A percentile compares a stretch with the other conserved stretches of the same genome.
These are phyloP conservation scores for Cocos nucifera DNA, from an alignment of 176 grass and related monocot species.

Conservation along the genomic window DNA sequence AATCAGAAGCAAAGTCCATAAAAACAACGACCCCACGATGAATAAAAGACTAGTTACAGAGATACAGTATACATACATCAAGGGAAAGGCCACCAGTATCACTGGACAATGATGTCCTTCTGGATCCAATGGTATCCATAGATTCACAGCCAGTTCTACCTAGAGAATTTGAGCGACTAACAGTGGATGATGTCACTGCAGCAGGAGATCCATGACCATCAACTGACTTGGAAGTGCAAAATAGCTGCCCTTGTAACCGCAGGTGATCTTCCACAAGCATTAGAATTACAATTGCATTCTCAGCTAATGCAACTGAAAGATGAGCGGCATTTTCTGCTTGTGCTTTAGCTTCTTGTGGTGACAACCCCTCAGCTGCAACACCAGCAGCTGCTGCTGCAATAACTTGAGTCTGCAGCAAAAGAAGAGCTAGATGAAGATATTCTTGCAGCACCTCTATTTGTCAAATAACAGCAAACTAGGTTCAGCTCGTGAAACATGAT, in stretches of 20 bases:
- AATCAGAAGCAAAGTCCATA: no score
- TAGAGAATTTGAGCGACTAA: conserved; percentile 63
- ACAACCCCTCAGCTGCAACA: conserved; percentile 94
- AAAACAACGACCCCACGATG: background rate
- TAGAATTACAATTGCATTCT: conserved; percentile 90
- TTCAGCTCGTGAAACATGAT: background rate
- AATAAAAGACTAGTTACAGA: conserved; percentile 4
- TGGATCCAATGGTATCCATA: conserved; percentile 27
- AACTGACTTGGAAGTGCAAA: conserved; percentile 37
- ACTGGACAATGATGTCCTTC: conserved; percentile 62
- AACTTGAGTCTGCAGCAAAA: conserved; percentile 72
- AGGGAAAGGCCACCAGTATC: conserved; percentile 79
- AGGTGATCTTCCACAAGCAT: conserved; percentile 99
- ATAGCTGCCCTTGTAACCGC: conserved; percentile 75
- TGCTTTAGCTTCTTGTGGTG: conserved; percentile 76
- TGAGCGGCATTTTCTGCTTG: conserved; percentile 94
- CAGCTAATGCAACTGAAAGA: conserved; percentile 91
- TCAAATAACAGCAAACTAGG: conserved; percentile 1
- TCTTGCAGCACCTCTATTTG: background rate
- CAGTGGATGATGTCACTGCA: conserved; percentile 39
- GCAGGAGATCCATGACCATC: conserved; percentile 36
- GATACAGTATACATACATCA: conserved; percentile 63
- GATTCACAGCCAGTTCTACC: conserved; percentile 44
- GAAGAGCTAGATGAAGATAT: conserved; percentile 15
- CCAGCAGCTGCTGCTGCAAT: conserved; percentile 98